phyloP scores from a whole-genome alignment of 1,284 basidiomycete genomes.

The Phaffia rhodozyma region DNA sequence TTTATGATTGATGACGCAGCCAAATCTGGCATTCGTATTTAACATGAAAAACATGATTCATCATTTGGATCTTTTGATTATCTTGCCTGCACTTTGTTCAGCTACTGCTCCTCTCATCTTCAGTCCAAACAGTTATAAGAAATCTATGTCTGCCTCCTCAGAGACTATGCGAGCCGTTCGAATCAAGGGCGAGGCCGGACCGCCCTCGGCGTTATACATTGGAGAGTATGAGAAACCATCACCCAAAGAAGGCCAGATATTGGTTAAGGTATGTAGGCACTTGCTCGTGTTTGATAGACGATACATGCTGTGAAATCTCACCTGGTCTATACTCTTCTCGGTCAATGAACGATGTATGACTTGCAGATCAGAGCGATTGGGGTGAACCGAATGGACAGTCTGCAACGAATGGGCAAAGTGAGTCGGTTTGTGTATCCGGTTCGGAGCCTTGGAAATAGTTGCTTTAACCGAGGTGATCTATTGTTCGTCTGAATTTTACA shows the following conservation, averaged over 20 bases:
- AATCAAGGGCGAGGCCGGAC: conserved; percentile 68
- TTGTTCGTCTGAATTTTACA: conserved; percentile 14
- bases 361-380: conserved; percentile 63
- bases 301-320: neutral
- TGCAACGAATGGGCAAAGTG: conserved; percentile 50
- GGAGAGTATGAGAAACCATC: conserved; percentile 50
- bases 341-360: neutral
- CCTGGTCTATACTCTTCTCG: neutral
- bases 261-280: conserved; percentile 51
- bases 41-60: too few relatives aligned
- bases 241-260: conserved; percentile 51
- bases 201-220: conserved; percentile 64
- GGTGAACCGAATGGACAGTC: conserved; percentile 76
- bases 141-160: too few relatives aligned
- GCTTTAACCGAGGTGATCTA: neutral
- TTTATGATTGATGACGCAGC: too few relatives aligned
- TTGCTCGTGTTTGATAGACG: neutral
- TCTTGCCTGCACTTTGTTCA: too few relatives aligned
- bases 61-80: too few relatives aligned
- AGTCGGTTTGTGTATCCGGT: neutral
- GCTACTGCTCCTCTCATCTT: too few relatives aligned
- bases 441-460: conserved; percentile 3
- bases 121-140: too few relatives aligned
- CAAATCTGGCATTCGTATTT: too few relatives aligned
- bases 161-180: conserved; percentile 64